phyloP scores from a whole-genome alignment of 2,329 filamentous ascomycete species.

The Scopulariopsis brevicaulis region DNA sequence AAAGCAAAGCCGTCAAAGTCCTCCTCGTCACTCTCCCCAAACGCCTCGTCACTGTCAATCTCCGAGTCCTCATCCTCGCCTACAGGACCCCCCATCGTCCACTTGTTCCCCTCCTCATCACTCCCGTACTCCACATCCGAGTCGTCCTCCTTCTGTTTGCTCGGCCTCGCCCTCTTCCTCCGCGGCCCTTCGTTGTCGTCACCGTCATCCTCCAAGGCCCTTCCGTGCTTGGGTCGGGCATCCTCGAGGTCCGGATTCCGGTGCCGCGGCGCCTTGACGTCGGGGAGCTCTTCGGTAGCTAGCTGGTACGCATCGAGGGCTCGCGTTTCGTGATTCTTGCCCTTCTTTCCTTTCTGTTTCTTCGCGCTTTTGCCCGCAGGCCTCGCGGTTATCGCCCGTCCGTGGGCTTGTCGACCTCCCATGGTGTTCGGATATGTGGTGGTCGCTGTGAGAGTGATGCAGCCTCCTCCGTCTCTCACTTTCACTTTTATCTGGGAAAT shows the following conservation, averaged over 20 bases:
- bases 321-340: constrained; percentile 26
- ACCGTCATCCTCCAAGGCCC: constrained; percentile 12
- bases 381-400: constrained; percentile 33
- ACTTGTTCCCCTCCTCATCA: constrained; percentile 78
- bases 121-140: constrained; percentile 58
- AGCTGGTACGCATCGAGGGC: constrained; percentile 47
- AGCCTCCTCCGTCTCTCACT: not conserved
- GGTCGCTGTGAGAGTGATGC: not conserved
- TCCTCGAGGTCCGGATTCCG: constrained; percentile 37
- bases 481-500: constrained; percentile 1
- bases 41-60: constrained; percentile 64
- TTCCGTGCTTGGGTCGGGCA: constrained; percentile 10
- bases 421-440: constrained; percentile 20
- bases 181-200: constrained; percentile 41
- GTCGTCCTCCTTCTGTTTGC: constrained; percentile 37
- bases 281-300: constrained; percentile 39
- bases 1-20: constrained; percentile 64
- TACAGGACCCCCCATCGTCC: constrained; percentile 57
- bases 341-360: constrained; percentile 35
- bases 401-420: constrained; percentile 49
- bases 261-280: constrained; percentile 35
- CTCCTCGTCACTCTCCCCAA: constrained; percentile 82
- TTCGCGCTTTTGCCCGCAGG: constrained; percentile 22
- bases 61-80: constrained; percentile 51
- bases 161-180: constrained; percentile 26